Base-by-base conservation (phyloP, 1,284 basidiomycete genomes). In the Rhodotorula sp. region DNA sequence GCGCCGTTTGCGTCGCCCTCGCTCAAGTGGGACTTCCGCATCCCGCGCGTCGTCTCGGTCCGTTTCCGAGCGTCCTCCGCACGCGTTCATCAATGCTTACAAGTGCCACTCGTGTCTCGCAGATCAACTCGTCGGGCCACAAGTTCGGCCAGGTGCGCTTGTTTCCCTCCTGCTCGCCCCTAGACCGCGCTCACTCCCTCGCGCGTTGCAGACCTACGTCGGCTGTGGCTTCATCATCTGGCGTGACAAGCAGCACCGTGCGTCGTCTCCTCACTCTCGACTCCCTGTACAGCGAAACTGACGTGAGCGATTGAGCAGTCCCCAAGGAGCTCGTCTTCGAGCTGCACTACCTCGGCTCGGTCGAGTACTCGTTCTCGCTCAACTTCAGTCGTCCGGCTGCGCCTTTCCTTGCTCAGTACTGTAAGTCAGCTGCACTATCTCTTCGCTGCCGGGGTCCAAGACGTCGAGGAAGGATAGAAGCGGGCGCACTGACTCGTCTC, bases 361-460 rank as follows among this genome's bases (percentile, higher is more conserved):
- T 53, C 66, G 86, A 87, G 76, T 86, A 86, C 77, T 84, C 89
- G 0, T 97, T 94, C 84, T 94, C 92, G 32, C 85, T 97, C 78
- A 97, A 98, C 84, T 98, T 98, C 80, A 92, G 53, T 54, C 87
- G 94, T 15, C 92, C 92, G 0, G 91, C 91, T 32, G 87, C 91
- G 52, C 91, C 94, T 17, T 90, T 98, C 78, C 88, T 97, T 60
- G 90, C 88, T 1, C 92, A 95, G 80, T 92, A 94, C 82, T 97
- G 39, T 44, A 17, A 44, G 39, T 8, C 39, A 44, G 13, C 39
- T 44, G 3, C 13, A 3, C 13, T 15, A 17, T 44, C 7, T 44
- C 13, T 13, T 39, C 36, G 36, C 8, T 13, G 36, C 13, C 36
- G 36, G 36, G 36, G 36, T 7, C n/a, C n/a, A n/a, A n/a, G n/a